phyloP scores from a whole-genome alignment of 169 alveolate species.

The Plasmodium berghei region DNA sequence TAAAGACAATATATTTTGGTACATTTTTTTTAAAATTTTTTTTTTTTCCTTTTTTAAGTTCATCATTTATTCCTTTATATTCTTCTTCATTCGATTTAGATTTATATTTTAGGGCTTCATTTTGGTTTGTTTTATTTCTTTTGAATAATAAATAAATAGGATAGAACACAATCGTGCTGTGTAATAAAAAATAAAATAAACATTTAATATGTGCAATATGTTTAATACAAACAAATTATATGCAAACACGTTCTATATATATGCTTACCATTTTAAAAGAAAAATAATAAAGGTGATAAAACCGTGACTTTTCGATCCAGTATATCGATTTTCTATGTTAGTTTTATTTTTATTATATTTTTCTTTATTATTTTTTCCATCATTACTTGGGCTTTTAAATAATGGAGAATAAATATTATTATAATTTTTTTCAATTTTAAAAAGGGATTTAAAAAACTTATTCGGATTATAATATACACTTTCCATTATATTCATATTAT shows the following conservation, averaged over 20 bases:
- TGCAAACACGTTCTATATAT: neutral
- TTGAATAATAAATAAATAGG: neutral
- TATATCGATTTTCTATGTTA: neutral
- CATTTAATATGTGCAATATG: neutral
- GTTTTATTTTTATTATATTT: conserved; percentile 21
- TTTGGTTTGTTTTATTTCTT: neutral
- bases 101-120: conserved; percentile 5
- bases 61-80: conserved; percentile 8
- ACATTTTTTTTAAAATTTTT: conserved; percentile 42
- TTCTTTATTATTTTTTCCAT: conserved; percentile 13
- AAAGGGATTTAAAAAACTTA: conserved; percentile 30
- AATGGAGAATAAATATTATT: conserved; percentile 61
- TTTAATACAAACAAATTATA: neutral
- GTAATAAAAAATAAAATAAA: conserved; percentile 19
- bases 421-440: conserved; percentile 53
- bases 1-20: conserved; percentile 27
- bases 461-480: conserved; percentile 48
- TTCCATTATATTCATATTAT: conserved; percentile 64
- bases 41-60: neutral
- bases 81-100: neutral
- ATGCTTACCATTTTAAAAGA: conserved; percentile 2
- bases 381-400: conserved; percentile 13
- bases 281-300: neutral
- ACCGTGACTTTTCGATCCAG: neutral
- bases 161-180: conserved; percentile 11